These are phyloP conservation scores for Aspergillus spinulosporus DNA, from an alignment of 2,329 filamentous ascomycete genomes.

Conservation along the genomic window DNA sequence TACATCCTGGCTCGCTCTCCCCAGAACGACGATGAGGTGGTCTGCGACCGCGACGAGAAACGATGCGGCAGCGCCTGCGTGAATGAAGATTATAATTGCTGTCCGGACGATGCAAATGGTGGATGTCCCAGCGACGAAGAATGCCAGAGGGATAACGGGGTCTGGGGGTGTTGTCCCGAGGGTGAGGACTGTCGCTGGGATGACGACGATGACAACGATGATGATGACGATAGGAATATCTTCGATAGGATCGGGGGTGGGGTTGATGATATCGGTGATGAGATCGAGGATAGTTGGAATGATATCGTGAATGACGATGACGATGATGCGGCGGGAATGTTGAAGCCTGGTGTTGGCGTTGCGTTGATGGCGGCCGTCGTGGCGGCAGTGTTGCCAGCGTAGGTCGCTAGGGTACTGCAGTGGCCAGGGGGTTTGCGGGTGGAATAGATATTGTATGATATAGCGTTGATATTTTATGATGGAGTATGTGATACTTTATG, in stretches of 20 bases:
- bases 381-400: background rate
- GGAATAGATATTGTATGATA: no score
- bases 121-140: conserved; percentile 9
- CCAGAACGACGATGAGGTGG: background rate
- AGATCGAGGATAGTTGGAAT: conserved; percentile 4
- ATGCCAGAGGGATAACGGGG: conserved; percentile 1
- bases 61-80: conserved; percentile 9
- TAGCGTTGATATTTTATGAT: no score
- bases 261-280: conserved; percentile 1
- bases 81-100: conserved; percentile 6
- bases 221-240: conserved; percentile 5
- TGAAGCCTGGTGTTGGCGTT: conserved; percentile 8
- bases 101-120: conserved; percentile 1
- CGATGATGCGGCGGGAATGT: conserved; percentile 7
- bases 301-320: conserved; percentile 7
- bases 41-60: conserved; percentile 2
- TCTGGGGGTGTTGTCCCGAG: conserved; percentile 11
- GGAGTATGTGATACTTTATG: no score
- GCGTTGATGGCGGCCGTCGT: conserved; percentile 1
- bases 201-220: conserved; percentile 3
- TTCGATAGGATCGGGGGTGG: background rate
- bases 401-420: background rate
- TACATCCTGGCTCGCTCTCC: conserved; percentile 7
- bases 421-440: no score
- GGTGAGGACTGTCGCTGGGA: conserved; percentile 8